A percentile compares a stretch with the other conserved stretches of the same genome.
Conservation (phyloP, 2,329 filamentous ascomycete species). For the Thielaviopsis musarum region DNA sequence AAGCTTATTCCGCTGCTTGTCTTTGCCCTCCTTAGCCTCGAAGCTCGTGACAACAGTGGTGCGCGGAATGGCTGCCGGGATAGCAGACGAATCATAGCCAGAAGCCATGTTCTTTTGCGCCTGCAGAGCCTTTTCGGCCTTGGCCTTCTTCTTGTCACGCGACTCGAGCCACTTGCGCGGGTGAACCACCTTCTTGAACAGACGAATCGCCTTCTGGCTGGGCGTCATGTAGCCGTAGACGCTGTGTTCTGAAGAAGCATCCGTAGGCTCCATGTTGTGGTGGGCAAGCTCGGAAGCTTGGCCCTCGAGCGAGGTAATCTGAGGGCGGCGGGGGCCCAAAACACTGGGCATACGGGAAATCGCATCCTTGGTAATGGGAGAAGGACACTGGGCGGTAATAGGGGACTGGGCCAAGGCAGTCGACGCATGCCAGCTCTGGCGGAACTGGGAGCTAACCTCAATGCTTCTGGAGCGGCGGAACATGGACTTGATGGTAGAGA, state of each 20-base stretch:
- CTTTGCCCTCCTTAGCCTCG: slow-evolving; percentile 1
- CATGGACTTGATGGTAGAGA: slow-evolving; percentile 8
- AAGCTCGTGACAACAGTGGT: slow-evolving; percentile 5
- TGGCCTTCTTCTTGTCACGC: slow-evolving; percentile 7
- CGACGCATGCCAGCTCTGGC: slow-evolving; percentile 9
- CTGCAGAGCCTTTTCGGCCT: slow-evolving; percentile 5
- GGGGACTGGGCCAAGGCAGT: neutral
- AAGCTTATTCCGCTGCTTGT: slow-evolving; percentile 2
- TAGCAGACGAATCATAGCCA: neutral
- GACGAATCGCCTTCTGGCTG: slow-evolving; percentile 9
- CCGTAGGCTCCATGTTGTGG: slow-evolving; percentile 9
- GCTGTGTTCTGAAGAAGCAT: slow-evolving; percentile 9
- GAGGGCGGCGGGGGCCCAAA: slow-evolving; percentile 2
- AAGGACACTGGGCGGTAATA: neutral
- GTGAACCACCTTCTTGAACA: slow-evolving; percentile 10
- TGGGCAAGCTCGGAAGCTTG: slow-evolving; percentile 10
- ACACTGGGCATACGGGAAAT: slow-evolving; percentile 1
- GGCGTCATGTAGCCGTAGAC: slow-evolving; percentile 12
- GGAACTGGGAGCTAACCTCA: slow-evolving; percentile 5
- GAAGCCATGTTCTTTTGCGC: slow-evolving; percentile 7
- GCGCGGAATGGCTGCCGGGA: neutral
- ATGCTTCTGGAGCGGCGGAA: slow-evolving; percentile 9
- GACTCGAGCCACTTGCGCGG: slow-evolving; percentile 10
- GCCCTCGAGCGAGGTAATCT: slow-evolving; percentile 8
- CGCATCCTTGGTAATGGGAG: neutral